Evolutionary conservation across 768 basidiomycete genomes (phyloP).

Genomic region (Rhizopogon vinicolor): DNA sequence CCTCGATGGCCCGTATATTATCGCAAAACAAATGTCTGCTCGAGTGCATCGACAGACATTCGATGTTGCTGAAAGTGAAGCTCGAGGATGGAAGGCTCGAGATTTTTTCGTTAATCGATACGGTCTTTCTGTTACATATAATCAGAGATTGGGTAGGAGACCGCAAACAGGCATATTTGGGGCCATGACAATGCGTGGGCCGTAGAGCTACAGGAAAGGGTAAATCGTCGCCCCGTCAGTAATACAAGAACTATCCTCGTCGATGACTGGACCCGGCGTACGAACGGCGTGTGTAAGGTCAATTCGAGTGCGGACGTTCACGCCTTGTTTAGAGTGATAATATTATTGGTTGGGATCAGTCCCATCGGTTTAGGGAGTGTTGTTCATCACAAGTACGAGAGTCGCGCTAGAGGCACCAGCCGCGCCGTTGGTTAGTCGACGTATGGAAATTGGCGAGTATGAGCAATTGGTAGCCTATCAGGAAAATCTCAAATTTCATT

Average conservation of each 20-base stretch:
- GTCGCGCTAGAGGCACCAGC: constrained; percentile 12
- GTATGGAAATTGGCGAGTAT: constrained; percentile 26
- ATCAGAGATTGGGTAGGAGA: constrained; percentile 74
- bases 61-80: constrained; percentile 56
- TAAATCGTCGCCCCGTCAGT: background rate
- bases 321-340: constrained; percentile 68
- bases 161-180: constrained; percentile 97
- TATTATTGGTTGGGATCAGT: constrained; percentile 71
- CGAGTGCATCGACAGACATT: constrained; percentile 52
- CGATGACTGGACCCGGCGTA: too few species aligned
- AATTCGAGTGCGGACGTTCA: constrained; percentile 76
- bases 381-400: constrained; percentile 23
- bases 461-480: constrained; percentile 23
- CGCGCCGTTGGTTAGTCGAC: constrained; percentile 23
- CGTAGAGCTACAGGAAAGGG: background rate
- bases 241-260: constrained; percentile 35
- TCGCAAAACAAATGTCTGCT: constrained; percentile 33
- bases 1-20: constrained; percentile 82
- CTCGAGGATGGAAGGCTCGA: constrained; percentile 47
- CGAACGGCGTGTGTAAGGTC: constrained; percentile 52
- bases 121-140: constrained; percentile 55
- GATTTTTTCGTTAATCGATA: constrained; percentile 35
- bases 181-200: constrained; percentile 54
- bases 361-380: background rate
- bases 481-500: too few species aligned